Evolutionary conservation across 805 yeast species (phyloP).

Genomic region (Myxozyma melibiosi): DNA sequence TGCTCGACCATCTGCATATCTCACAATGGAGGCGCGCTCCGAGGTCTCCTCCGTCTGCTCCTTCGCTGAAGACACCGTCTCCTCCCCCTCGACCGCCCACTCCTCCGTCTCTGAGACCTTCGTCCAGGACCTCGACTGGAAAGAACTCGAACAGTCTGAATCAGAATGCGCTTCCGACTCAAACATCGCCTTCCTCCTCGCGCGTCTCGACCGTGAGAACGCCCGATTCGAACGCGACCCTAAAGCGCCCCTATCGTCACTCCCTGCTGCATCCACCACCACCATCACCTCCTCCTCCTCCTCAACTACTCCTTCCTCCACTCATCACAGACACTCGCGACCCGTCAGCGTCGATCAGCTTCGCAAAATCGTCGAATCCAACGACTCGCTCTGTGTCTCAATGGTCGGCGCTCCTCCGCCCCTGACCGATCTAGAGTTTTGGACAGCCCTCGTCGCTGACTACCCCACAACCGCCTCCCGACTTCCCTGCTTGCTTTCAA

Average conservation of each 20-base stretch:
- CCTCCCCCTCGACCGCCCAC: constrained; percentile 3
- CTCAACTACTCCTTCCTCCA: neutral
- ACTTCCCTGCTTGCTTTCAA: constrained; percentile 39
- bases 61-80: neutral
- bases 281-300: neutral
- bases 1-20: too few relatives aligned
- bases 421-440: constrained; percentile 40
- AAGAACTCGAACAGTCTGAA: constrained; percentile 21
- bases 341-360: constrained; percentile 22
- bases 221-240: constrained; percentile 31
- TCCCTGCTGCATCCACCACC: too few relatives aligned
- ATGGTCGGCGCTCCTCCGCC: constrained; percentile 2
- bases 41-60: neutral
- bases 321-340: constrained; percentile 5
- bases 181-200: constrained; percentile 28
- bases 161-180: constrained; percentile 8
- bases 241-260: constrained; percentile 19
- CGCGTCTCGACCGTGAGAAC: constrained; percentile 33
- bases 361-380: constrained; percentile 20
- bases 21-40: neutral
- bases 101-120: neutral
- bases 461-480: constrained; percentile 39
- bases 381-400: neutral
- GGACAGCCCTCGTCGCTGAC: constrained; percentile 43
- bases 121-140: constrained; percentile 26